Conservation (phyloP, 1,284 basidiomycete genomes). For the Microbotryomycetes sp. region DNA sequence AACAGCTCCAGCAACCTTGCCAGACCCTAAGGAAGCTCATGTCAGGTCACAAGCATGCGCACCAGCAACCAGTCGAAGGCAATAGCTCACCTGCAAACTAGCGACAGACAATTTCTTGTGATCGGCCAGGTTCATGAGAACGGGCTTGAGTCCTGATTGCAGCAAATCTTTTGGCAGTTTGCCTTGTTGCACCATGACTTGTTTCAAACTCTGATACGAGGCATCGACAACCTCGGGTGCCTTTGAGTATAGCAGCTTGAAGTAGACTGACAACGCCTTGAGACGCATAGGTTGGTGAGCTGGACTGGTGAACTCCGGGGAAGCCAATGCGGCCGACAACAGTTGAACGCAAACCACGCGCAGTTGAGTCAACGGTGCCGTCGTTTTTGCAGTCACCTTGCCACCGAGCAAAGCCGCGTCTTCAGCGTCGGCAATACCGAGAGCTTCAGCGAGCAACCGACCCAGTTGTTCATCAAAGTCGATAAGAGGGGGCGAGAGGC, state of each 20-base stretch:
- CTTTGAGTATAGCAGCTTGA: constrained; percentile 94
- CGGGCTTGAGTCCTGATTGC: constrained; percentile 90
- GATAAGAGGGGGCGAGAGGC: constrained; percentile 44
- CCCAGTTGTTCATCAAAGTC: constrained; percentile 54
- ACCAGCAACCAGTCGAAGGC: not conserved
- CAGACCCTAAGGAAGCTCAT: constrained; percentile 58
- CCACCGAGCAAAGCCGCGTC: constrained; percentile 69
- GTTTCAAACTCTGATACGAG: constrained; percentile 85
- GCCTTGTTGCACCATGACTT: constrained; percentile 81
- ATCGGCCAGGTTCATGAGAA: constrained; percentile 96
- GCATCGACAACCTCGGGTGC: constrained; percentile 92
- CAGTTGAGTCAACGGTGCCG: constrained; percentile 77
- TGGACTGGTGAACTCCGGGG: constrained; percentile 85
- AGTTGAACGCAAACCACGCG: constrained; percentile 93
- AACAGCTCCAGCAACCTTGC: constrained; percentile 90
- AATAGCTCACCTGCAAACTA: constrained; percentile 54
- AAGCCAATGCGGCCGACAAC: constrained; percentile 86
- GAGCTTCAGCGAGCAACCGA: constrained; percentile 84
- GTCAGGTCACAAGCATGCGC: constrained; percentile 3
- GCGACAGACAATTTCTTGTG: constrained; percentile 90
- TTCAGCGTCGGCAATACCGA: constrained; percentile 93
- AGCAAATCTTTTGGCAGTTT: constrained; percentile 92
- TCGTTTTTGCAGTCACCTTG: constrained; percentile 68
- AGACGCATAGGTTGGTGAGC: constrained; percentile 60
- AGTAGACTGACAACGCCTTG: constrained; percentile 74